Evolutionary conservation across 805 yeast genomes (phyloP).

Genomic region (Kodamaea leandrae): DNA sequence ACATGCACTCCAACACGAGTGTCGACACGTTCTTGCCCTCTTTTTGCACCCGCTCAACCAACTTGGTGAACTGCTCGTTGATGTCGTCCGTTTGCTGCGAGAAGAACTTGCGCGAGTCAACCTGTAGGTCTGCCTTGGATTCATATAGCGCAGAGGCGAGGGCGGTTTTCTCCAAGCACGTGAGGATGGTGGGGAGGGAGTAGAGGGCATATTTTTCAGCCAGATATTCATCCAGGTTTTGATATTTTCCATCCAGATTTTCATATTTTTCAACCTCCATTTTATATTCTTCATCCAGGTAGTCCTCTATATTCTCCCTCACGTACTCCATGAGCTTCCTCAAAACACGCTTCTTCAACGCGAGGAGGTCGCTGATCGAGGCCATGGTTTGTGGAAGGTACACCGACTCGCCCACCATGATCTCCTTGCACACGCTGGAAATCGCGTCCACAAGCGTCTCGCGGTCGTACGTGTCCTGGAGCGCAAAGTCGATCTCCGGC

Average conservation of each 20-base stretch:
- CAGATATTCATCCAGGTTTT: slow-evolving; percentile 44
- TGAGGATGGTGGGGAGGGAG: too few relatives aligned
- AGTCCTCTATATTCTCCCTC: slow-evolving; percentile 31
- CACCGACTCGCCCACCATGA: slow-evolving; percentile 23
- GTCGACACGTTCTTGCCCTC: slow-evolving; percentile 9
- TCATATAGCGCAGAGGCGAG: not conserved
- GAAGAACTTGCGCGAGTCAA: slow-evolving; percentile 25
- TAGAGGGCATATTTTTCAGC: too few relatives aligned
- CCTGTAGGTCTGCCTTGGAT: slow-evolving; percentile 8
- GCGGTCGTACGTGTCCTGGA: slow-evolving; percentile 21
- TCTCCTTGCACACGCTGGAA: slow-evolving; percentile 48
- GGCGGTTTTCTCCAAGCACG: slow-evolving; percentile 6
- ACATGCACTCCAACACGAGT: slow-evolving; percentile 25
- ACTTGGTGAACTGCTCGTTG: slow-evolving; percentile 27
- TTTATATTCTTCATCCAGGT: too few relatives aligned
- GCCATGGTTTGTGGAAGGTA: slow-evolving; percentile 6
- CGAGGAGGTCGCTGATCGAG: slow-evolving; percentile 1
- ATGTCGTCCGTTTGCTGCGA: slow-evolving; percentile 22
- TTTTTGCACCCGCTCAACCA: slow-evolving; percentile 18
- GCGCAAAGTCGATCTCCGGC: slow-evolving; percentile 39
- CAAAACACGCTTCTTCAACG: slow-evolving; percentile 1
- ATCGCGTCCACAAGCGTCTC: slow-evolving; percentile 37
- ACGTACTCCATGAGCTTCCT: slow-evolving; percentile 42
- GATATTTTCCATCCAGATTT: too few relatives aligned
- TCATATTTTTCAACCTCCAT: too few relatives aligned